Evolutionary conservation across 2,329 filamentous ascomycete species (phyloP).

Genomic region (Pseudocercospora fijiensis): DNA sequence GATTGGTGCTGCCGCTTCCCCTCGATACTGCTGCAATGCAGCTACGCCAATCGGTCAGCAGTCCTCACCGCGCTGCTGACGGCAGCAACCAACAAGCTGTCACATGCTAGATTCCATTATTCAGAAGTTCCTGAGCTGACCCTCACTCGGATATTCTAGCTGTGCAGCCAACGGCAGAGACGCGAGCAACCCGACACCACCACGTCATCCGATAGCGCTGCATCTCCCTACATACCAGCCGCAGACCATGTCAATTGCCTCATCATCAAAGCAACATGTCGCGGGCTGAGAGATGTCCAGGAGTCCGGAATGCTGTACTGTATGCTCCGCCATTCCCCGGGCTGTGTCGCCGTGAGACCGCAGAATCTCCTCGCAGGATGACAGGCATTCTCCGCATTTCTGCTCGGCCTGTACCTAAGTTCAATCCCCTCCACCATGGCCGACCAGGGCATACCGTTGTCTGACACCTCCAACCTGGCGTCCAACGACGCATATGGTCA

Average conservation of each 20-base stretch:
- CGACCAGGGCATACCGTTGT: background rate
- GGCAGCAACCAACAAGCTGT: background rate
- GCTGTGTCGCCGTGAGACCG: background rate
- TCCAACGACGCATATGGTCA: background rate
- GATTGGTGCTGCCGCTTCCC: no score
- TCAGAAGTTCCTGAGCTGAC: background rate
- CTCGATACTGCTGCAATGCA: no score
- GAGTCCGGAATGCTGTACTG: background rate
- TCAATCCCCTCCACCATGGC: conserved; percentile 13
- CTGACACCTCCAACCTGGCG: background rate
- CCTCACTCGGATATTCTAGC: background rate
- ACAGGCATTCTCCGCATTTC: conserved; percentile 23
- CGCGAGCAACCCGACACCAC: background rate
- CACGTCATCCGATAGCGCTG: background rate
- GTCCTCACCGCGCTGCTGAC: background rate
- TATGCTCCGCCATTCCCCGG: background rate
- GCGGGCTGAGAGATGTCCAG: background rate
- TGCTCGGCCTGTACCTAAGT: conserved; percentile 1
- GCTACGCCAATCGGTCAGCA: background rate
- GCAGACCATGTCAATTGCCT: no score
- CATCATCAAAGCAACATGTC: background rate
- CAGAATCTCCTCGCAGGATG: background rate
- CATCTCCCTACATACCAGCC: background rate
- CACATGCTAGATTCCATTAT: background rate
- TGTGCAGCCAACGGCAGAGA: background rate